phyloP scores from a whole-genome alignment of 805 yeast genomes.

The Lipomyces lipofer region DNA sequence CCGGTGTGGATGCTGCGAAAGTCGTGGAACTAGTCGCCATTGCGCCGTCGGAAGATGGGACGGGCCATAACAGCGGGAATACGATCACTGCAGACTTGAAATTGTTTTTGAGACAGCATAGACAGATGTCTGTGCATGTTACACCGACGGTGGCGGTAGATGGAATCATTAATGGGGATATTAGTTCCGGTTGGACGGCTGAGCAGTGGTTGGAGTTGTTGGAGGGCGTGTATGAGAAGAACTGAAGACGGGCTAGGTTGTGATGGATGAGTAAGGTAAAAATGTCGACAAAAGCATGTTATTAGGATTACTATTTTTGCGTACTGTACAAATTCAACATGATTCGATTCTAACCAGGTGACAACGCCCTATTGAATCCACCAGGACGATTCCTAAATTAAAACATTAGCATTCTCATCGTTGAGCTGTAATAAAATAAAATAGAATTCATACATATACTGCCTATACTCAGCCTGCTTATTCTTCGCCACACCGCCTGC shows the following conservation, averaged over 20 bases:
- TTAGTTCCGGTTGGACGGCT: slow-evolving; percentile 62
- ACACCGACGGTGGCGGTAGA: slow-evolving; percentile 76
- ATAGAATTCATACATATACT: slow-evolving; percentile 41
- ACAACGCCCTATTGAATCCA: too few relatives aligned
- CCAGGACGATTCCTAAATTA: too few relatives aligned
- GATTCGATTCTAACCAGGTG: too few relatives aligned
- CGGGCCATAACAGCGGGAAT: slow-evolving; percentile 58
- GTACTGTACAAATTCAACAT: too few relatives aligned
- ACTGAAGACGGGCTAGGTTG: too few relatives aligned
- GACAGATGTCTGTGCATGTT: slow-evolving; percentile 80
- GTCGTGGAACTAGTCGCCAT: slow-evolving; percentile 42
- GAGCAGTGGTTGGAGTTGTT: slow-evolving; percentile 45
- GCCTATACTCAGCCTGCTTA: slow-evolving; percentile 41
- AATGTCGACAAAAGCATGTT: too few relatives aligned
- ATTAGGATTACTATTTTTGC: too few relatives aligned
- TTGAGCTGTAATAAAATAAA: too few relatives aligned
- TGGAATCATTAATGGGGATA: slow-evolving; percentile 58
- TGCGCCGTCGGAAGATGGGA: slow-evolving; percentile 37
- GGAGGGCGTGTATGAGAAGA: slow-evolving; percentile 11
- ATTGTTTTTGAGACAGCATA: slow-evolving; percentile 67
- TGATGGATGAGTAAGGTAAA: too few relatives aligned
- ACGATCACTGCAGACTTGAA: slow-evolving; percentile 62
- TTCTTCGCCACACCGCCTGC: slow-evolving; percentile 40
- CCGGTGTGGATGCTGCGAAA: slow-evolving; percentile 44
- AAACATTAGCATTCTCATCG: too few relatives aligned